A percentile compares a stretch with the other conserved stretches of the same genome.
phyloP scores from a whole-genome alignment of 129 eudicot genomes.

The Escallonia rubra region DNA sequence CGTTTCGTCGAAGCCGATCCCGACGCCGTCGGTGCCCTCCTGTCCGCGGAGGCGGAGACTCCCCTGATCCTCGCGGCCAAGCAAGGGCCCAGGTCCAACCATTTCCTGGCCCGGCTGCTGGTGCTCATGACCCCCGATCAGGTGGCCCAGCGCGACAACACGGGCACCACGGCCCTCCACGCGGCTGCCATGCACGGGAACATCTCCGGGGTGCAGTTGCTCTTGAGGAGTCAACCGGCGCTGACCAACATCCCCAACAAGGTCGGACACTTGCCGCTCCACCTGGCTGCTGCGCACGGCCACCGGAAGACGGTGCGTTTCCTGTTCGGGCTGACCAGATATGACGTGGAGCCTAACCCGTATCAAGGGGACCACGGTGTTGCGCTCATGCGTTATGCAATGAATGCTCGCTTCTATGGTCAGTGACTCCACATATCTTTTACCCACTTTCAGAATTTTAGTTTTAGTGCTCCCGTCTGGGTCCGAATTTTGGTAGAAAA shows the following conservation, averaged over 20 bases:
- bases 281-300: conserved; percentile 4
- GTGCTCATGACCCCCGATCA: too few species aligned
- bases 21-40: too few species aligned
- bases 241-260: neutral
- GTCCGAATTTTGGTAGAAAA: too few species aligned
- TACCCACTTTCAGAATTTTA: too few species aligned
- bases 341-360: neutral
- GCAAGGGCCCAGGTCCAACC: too few species aligned
- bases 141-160: too few species aligned
- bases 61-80: too few species aligned
- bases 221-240: neutral
- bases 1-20: too few species aligned
- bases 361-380: conserved; percentile 1
- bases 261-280: conserved; percentile 8
- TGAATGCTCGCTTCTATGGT: conserved; percentile 10
- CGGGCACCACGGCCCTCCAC: conserved; percentile 5
- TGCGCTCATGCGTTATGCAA: neutral
- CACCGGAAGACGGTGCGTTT: neutral
- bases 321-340: neutral
- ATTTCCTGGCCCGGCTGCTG: too few species aligned
- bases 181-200: conserved; percentile 10
- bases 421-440: neutral
- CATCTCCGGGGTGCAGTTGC: neutral
- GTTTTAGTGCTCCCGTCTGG: too few species aligned
- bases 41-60: too few species aligned